Evolutionary conservation across 768 basidiomycete genomes (phyloP).

Genomic region (Mycena leptocephala): DNA sequence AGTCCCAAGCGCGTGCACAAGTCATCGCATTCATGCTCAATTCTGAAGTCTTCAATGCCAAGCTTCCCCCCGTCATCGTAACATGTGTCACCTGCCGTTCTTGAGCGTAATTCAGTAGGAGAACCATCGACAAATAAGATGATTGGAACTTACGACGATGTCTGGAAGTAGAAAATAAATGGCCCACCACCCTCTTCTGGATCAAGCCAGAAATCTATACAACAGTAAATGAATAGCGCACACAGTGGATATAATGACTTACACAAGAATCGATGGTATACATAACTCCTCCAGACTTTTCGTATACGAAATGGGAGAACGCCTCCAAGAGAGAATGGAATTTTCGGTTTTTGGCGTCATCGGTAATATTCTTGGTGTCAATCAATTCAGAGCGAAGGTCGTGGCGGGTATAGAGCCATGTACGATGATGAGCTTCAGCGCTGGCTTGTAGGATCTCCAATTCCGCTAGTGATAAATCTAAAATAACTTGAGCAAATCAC

Average conservation of each 20-base stretch:
- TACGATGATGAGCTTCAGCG: neutral
- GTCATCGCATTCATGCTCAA: too few species aligned
- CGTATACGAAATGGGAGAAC: neutral
- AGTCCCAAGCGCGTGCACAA: too few species aligned
- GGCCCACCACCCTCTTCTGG: neutral
- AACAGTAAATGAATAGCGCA: neutral
- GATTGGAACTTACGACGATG: neutral
- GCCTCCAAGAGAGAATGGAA: neutral
- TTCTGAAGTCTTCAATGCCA: too few species aligned
- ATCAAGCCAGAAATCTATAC: neutral
- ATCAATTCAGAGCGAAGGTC: neutral
- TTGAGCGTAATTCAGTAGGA: too few species aligned
- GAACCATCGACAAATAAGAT: too few species aligned
- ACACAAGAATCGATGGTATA: neutral
- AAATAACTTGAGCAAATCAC: too few species aligned
- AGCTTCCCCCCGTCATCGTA: too few species aligned
- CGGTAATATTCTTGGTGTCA: neutral
- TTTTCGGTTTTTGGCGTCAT: neutral
- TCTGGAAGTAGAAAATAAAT: neutral
- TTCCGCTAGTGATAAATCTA: neutral
- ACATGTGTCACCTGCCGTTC: too few species aligned
- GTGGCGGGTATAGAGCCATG: neutral
- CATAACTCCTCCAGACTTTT: neutral
- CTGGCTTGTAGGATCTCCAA: neutral
- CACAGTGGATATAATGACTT: neutral